Evolutionary conservation across 2,329 filamentous ascomycete species (phyloP), one percentile per base, ranked within the genome.

Genomic region (Beauveria scarabaeidicola): DNA sequence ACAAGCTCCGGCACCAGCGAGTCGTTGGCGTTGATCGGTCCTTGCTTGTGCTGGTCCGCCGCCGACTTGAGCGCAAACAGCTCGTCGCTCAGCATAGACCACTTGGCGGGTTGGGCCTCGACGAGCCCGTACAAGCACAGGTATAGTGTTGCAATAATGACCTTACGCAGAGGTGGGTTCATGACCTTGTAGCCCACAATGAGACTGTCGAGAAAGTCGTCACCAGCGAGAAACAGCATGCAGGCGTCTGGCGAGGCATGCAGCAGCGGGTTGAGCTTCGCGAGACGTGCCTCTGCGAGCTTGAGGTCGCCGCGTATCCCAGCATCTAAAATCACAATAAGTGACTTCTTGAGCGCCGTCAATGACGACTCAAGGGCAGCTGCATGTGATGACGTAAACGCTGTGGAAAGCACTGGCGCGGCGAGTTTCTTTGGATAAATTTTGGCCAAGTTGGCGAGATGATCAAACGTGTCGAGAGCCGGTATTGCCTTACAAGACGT

Each of bases 151-250:
- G 88, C 84, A 51, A 92, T 79, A 32, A 96, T 81, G 17, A 82
- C 80, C 63, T 83, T 88, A 61, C 86, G 83, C 47, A 91, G 66
- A 0, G 80, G 79, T 19, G 82, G 80, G 60, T 86, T 83, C 71
- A 83, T 85, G 60, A 86, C 80, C 52, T 77, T 79, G 71, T 87
- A 92, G 62, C 85, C 85, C 53, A 76, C 75, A 41, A 84, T 77
- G 13, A 96, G 78, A 0, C 88, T 84, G 69, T 97, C 93, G 21
- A 96, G 73, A 66, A 94, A 93, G 72, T 97, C 93, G 54, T 89
- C 91, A 1, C 93, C 93, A 0, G 88, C 88, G 65, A 96, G 82
- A 66, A 96, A 86, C 65, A 89, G 77, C 1, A 76, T 74, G 21
- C 81, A 81, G 0, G 78, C 75, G 21, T 79, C 75, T 0, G 83